Evolutionary conservation across 306 rosid genomes (phyloP), one percentile per base, ranked within the genome.

Genomic region (Quercus variabilis): DNA sequence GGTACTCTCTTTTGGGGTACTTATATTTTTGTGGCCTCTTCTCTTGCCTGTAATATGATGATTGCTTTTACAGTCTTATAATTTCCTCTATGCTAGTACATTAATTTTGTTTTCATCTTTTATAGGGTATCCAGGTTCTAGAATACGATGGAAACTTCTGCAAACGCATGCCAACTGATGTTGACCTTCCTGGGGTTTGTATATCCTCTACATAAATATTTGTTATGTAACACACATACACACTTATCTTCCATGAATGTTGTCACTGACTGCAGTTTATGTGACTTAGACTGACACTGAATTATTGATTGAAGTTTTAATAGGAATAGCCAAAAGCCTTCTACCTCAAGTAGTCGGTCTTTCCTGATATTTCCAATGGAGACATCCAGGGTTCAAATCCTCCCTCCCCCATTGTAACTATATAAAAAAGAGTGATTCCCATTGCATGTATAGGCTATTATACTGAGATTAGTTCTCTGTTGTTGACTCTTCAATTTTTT

Each of bases 181-280:
- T 95, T 14, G 99, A 95, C 87, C 82, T 93, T 73, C 93, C 97
- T 31, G 99, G 97, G 97, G 99, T 95, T 55, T 49, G 96, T 89
- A 83, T 79, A 81, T 49, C 5, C 54, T n/a, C 78, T 82, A 59
- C 76, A 88, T 58, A 54, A 65, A 10, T 78, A 43, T 8, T 57
- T 64, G 79, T 30, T 55, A 60, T 20, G 35, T 21, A 33, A 30
- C 23, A 21, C 23, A 68, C 25, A 35, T 68, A 33, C 19, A 31
- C 18, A n/a, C 11, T 3, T 33, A 67, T 35, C 20, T 8, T 19
- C 51, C 25, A 33, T 9, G 21, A 17, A 23, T 13, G 1, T 68
- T 68, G 46, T 68, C 11, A 33, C 52, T n/a, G 54, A 49, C 17
- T 49, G 15, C 54, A 13, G 54, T 11, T 49, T 49, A 49, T 49